Evolutionary conservation across 2,329 filamentous ascomycete species (phyloP).

Genomic region (Colletotrichum coccodes): DNA sequence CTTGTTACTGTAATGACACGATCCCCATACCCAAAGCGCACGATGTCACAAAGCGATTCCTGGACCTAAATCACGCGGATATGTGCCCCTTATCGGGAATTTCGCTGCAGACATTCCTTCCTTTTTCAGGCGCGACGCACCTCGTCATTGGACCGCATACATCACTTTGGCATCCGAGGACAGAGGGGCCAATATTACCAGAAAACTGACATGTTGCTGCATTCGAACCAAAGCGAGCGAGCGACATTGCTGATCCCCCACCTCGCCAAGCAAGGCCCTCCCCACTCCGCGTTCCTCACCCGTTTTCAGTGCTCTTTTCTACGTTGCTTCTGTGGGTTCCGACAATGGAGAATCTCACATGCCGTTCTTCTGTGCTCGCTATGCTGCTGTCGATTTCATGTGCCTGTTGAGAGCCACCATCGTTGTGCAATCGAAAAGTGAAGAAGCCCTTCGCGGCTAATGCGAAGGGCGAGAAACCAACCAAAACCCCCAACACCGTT

Average conservation of each 20-base stretch:
- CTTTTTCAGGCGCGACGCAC: conserved; percentile 9
- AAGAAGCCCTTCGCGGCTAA: conserved; percentile 5
- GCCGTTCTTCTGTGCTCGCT: conserved; percentile 10
- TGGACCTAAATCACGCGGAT: neutral
- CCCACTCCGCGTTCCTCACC: conserved; percentile 12
- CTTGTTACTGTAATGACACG: neutral
- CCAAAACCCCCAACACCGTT: conserved; percentile 11
- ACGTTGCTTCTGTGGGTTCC: neutral
- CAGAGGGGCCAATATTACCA: neutral
- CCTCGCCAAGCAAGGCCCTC: conserved; percentile 27
- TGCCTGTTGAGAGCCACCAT: conserved; percentile 31
- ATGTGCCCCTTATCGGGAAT: neutral
- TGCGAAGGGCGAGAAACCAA: neutral
- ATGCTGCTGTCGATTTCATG: conserved; percentile 6
- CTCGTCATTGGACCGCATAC: conserved; percentile 8
- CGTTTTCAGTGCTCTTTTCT: conserved; percentile 18
- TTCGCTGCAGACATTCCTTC: conserved; percentile 4
- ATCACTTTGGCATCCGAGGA: neutral
- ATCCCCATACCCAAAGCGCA: neutral
- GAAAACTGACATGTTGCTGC: conserved; percentile 27
- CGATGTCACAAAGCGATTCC: neutral
- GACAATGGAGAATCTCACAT: neutral
- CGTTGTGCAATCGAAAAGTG: neutral
- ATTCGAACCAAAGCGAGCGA: conserved; percentile 28
- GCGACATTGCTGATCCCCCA: conserved; percentile 24